phyloP scores from a whole-genome alignment of 2,329 filamentous ascomycete genomes.

The Clonostachys rhizophaga region DNA sequence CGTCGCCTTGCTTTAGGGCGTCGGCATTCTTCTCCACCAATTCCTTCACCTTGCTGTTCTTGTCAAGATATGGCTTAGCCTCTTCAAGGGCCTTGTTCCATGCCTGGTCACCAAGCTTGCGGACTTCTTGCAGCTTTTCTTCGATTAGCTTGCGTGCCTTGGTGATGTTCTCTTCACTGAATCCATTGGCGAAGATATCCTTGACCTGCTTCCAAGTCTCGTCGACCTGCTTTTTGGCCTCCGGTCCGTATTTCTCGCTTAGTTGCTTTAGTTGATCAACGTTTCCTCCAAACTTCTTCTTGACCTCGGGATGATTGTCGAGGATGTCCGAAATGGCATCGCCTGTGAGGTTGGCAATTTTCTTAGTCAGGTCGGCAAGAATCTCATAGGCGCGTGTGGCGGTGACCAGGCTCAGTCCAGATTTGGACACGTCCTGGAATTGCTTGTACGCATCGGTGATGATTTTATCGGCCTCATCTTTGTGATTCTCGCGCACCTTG shows the following conservation, averaged over 20 bases:
- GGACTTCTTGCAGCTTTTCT: constrained; percentile 64
- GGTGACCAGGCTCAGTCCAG: constrained; percentile 57
- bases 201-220: constrained; percentile 64
- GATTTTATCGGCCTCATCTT: constrained; percentile 65
- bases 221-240: constrained; percentile 73
- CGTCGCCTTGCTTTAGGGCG: constrained; percentile 61
- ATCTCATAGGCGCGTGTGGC: constrained; percentile 57
- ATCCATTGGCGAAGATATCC: constrained; percentile 57
- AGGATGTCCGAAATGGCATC: constrained; percentile 62
- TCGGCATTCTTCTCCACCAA: constrained; percentile 68
- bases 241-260: constrained; percentile 66
- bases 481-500: constrained; percentile 60
- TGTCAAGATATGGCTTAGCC: constrained; percentile 68
- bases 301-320: constrained; percentile 68
- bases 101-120: constrained; percentile 64
- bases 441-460: constrained; percentile 64
- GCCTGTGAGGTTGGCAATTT: constrained; percentile 55
- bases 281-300: constrained; percentile 66
- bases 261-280: constrained; percentile 66
- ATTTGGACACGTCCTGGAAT: constrained; percentile 55
- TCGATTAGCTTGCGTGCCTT: constrained; percentile 60
- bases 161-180: constrained; percentile 45
- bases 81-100: constrained; percentile 70
- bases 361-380: constrained; percentile 55
- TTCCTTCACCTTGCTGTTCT: constrained; percentile 72